Conservation (phyloP, 495 filamentous ascomycete species). For the Lepidopterella palustris region DNA sequence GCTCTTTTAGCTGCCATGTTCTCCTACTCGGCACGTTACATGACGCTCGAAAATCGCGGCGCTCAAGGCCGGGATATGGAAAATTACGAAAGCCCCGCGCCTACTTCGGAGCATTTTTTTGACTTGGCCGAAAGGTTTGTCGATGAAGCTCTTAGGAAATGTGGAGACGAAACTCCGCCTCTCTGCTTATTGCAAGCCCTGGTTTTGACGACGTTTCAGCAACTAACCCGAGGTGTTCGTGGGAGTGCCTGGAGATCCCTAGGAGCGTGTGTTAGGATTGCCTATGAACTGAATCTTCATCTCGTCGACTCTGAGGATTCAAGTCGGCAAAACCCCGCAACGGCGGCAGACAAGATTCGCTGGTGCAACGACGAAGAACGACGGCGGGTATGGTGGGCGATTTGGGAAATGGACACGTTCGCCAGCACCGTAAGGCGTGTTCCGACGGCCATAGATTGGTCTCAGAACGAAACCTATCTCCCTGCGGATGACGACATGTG, state of each 20-base stretch:
- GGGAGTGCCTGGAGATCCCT: slow-evolving; percentile 33
- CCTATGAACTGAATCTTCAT: slow-evolving; percentile 35
- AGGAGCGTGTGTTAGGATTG: slow-evolving; percentile 31
- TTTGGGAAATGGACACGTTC: slow-evolving; percentile 41
- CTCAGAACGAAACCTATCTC: slow-evolving; percentile 15
- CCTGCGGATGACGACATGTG: slow-evolving; percentile 35
- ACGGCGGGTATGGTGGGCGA: slow-evolving; percentile 28
- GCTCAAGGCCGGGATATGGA: not conserved
- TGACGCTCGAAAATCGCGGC: not conserved
- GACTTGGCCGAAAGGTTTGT: slow-evolving; percentile 24
- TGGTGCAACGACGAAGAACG: slow-evolving; percentile 5
- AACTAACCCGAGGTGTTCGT: slow-evolving; percentile 29
- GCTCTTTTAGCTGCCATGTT: slow-evolving; percentile 34
- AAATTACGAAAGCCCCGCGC: not conserved
- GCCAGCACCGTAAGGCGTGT: slow-evolving; percentile 33
- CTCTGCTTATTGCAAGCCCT: slow-evolving; percentile 32
- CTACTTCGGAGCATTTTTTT: slow-evolving; percentile 23
- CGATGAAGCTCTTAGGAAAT: not conserved
- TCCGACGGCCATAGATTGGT: slow-evolving; percentile 34
- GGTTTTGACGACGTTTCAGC: slow-evolving; percentile 25
- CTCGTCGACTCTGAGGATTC: slow-evolving; percentile 26
- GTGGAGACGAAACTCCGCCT: slow-evolving; percentile 15
- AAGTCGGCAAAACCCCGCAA: not conserved
- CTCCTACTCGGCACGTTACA: slow-evolving; percentile 27
- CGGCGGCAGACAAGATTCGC: not conserved